phyloP scores from a whole-genome alignment of 257 asterid species.

The Rauvolfia tetraphylla region DNA sequence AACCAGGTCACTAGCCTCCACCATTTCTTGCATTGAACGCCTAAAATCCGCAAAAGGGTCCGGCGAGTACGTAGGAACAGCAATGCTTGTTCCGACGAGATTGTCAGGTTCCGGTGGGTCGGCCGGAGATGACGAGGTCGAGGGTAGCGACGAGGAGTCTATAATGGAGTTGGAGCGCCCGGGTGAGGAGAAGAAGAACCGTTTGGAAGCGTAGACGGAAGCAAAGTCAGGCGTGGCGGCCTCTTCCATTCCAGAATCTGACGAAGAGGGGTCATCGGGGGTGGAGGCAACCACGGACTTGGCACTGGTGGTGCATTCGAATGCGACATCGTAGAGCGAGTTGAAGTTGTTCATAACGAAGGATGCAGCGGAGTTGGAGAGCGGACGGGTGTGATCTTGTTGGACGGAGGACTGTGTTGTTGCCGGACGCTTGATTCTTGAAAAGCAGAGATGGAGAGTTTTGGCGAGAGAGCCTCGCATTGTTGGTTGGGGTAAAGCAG shows the following conservation, averaged over 20 bases:
- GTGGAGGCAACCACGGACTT: slow-evolving; percentile 17
- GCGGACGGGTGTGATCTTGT: slow-evolving; percentile 33
- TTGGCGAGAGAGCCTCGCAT: slow-evolving; percentile 40
- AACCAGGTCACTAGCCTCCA: slow-evolving; percentile 66
- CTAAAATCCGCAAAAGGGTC: slow-evolving; percentile 88
- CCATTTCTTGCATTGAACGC: slow-evolving; percentile 95
- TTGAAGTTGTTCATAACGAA: slow-evolving; percentile 57
- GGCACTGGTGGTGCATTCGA: slow-evolving; percentile 23
- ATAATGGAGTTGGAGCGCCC: slow-evolving; percentile 90
- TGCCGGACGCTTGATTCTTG: slow-evolving; percentile 41
- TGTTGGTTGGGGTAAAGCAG: not conserved
- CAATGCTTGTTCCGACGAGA: slow-evolving; percentile 45
- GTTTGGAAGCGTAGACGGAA: slow-evolving; percentile 64
- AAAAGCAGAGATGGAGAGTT: slow-evolving; percentile 59
- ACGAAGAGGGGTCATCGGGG: slow-evolving; percentile 15
- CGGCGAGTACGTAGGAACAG: slow-evolving; percentile 70
- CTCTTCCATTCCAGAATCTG: slow-evolving; percentile 28
- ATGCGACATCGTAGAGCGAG: slow-evolving; percentile 59
- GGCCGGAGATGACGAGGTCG: slow-evolving; percentile 40
- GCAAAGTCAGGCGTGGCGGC: slow-evolving; percentile 54
- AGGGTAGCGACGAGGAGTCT: slow-evolving; percentile 48
- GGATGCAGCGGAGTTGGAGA: slow-evolving; percentile 30
- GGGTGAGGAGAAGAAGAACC: slow-evolving; percentile 93
- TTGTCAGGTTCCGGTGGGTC: slow-evolving; percentile 26
- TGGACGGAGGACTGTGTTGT: slow-evolving; percentile 30